phyloP scores from a whole-genome alignment of 2,329 filamentous ascomycete genomes.

The Pseudocercospora vitis region DNA sequence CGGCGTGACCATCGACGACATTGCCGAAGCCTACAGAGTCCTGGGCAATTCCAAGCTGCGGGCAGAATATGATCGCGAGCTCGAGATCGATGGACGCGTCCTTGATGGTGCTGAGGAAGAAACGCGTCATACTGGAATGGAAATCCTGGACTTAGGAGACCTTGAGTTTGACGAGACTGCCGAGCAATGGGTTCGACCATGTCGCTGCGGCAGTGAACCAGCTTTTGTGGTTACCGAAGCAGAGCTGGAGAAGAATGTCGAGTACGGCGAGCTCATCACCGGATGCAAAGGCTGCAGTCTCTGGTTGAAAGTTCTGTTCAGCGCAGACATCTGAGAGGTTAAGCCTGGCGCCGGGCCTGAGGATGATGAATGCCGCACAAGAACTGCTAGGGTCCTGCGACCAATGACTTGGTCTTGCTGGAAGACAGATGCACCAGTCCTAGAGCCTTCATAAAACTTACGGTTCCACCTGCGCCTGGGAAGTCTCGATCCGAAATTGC shows the following conservation, averaged over 20 bases:
- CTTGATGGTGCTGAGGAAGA: background rate
- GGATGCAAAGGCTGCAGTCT: conserved; percentile 65
- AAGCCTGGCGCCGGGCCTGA: too few relatives aligned
- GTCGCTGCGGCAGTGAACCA: conserved; percentile 59
- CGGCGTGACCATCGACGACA: conserved; percentile 54
- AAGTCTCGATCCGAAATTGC: too few relatives aligned
- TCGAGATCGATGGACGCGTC: conserved; percentile 30
- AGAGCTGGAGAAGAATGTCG: conserved; percentile 54
- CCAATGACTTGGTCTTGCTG: too few relatives aligned
- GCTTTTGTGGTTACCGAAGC: conserved; percentile 57
- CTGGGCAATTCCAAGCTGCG: conserved; percentile 49
- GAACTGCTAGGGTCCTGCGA: too few relatives aligned
- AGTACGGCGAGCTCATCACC: conserved; percentile 57
- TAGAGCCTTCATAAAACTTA: too few relatives aligned
- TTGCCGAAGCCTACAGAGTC: conserved; percentile 58
- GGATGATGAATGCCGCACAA: too few relatives aligned
- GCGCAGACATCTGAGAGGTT: conserved; percentile 45
- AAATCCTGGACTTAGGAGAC: conserved; percentile 60
- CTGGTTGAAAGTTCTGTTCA: conserved; percentile 62
- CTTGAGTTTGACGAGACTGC: conserved; percentile 44
- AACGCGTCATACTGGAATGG: conserved; percentile 49
- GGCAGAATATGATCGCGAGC: conserved; percentile 51
- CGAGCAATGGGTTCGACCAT: conserved; percentile 52
- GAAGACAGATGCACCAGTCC: too few relatives aligned
- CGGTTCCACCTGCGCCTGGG: too few relatives aligned